These are phyloP conservation scores for Luvunga scandens DNA, from an alignment of 345 rosid species.

Conservation along the genomic window DNA sequence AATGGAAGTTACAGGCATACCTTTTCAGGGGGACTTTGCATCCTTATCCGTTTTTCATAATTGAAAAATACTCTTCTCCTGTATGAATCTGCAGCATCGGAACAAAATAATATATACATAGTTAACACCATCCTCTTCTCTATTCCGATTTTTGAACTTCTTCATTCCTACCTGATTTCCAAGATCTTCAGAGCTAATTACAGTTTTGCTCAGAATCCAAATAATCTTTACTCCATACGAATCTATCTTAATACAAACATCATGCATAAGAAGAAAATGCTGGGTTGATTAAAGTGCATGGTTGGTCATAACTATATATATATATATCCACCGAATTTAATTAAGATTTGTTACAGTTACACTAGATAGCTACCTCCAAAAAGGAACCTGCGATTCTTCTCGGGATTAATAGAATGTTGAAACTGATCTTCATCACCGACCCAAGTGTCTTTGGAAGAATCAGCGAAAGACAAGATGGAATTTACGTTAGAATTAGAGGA, in stretches of 20 bases:
- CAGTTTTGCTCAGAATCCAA: no score
- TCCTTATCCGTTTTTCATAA: constrained; percentile 62
- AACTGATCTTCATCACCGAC: constrained; percentile 11
- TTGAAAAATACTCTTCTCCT: constrained; percentile 68
- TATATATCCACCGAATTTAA: no score
- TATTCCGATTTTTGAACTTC: no score
- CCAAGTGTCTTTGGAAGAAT: constrained; percentile 10
- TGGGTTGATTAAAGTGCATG: not conserved
- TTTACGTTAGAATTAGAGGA: not conserved
- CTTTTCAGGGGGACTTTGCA: constrained; percentile 71
- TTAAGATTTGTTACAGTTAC: not conserved
- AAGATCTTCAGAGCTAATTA: no score
- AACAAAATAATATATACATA: not conserved
- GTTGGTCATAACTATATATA: not conserved
- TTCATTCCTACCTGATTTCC: no score
- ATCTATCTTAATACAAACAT: no score
- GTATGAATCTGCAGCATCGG: constrained; percentile 39
- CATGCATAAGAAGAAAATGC: no score
- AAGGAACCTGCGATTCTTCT: constrained; percentile 32
- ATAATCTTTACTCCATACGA: no score
- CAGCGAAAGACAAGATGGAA: constrained; percentile 32
- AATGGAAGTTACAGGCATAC: constrained; percentile 15
- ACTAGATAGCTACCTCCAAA: constrained; percentile 34
- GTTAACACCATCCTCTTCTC: not conserved
- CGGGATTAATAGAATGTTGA: constrained; percentile 10